Percentiles rank a stretch among this genome's conserved stretches.
These are phyloP conservation scores for Pichia cephalocereana DNA, from an alignment of 805 yeast genomes.

Conservation along the genomic window DNA sequence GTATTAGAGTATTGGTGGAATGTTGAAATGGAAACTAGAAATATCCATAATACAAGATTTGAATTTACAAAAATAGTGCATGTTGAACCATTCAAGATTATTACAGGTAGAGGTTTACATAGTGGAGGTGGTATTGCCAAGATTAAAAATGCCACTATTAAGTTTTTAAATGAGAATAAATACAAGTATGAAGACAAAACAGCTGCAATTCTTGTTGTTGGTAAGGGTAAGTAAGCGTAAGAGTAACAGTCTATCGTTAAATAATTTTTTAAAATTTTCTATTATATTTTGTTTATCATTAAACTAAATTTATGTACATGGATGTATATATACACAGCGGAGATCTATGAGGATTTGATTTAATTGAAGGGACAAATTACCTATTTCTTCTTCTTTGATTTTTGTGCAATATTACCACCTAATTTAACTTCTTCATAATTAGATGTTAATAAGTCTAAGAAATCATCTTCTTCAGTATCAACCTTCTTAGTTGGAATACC, in stretches of 20 bases:
- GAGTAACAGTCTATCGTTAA: too few relatives aligned
- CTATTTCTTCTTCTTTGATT: slow-evolving; percentile 20
- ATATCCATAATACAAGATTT: slow-evolving; percentile 29
- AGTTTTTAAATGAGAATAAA: slow-evolving; percentile 26
- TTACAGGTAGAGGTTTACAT: slow-evolving; percentile 70
- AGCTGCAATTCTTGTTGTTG: slow-evolving; percentile 35
- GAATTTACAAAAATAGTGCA: slow-evolving; percentile 27
- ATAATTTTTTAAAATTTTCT: neutral
- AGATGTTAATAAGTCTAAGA: slow-evolving; percentile 50
- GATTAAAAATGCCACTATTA: slow-evolving; percentile 35
- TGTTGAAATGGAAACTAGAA: slow-evolving; percentile 39
- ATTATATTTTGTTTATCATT: too few relatives aligned
- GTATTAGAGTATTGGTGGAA: slow-evolving; percentile 55
- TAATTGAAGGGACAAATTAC: too few relatives aligned
- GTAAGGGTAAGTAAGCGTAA: slow-evolving; percentile 21
- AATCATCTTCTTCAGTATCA: slow-evolving; percentile 26
- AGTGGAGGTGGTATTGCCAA: slow-evolving; percentile 47
- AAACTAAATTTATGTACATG: neutral
- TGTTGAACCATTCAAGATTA: slow-evolving; percentile 35
- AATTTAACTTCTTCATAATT: slow-evolving; percentile 27
- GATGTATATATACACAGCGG: neutral
- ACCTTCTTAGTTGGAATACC: slow-evolving; percentile 20
- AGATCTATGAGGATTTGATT: too few relatives aligned
- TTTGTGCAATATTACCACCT: slow-evolving; percentile 28
- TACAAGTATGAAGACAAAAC: slow-evolving; percentile 40